Percentiles rank a stretch among this genome's conserved stretches.
Evolutionary conservation across 2,329 filamentous ascomycete species (phyloP).

Genomic region (Onygenales sp.): DNA sequence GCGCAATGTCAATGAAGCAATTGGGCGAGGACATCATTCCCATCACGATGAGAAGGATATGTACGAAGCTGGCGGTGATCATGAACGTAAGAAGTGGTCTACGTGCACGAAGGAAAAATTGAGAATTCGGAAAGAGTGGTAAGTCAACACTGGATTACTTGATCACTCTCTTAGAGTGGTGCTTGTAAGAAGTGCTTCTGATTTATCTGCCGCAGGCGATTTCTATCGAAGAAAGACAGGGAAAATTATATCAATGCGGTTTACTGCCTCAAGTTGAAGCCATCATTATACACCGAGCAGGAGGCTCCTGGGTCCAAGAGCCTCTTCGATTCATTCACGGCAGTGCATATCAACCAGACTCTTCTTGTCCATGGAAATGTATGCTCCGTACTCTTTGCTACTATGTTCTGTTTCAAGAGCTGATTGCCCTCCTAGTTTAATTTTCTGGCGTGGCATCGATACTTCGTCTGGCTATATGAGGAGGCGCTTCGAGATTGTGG

Average conservation of each 20-base stretch:
- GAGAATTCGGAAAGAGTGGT: constrained; percentile 11
- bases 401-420: background rate
- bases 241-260: constrained; percentile 12
- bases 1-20: constrained; percentile 3
- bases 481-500: constrained; percentile 30
- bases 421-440: background rate
- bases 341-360: constrained; percentile 12
- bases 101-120: constrained; percentile 7
- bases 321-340: constrained; percentile 11
- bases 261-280: constrained; percentile 10
- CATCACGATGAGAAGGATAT: background rate
- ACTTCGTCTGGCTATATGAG: constrained; percentile 29
- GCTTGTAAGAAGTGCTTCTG: background rate
- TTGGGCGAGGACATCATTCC: background rate
- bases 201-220: constrained; percentile 5
- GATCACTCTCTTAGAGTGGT: background rate
- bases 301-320: constrained; percentile 11
- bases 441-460: constrained; percentile 30
- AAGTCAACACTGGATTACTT: background rate
- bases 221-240: constrained; percentile 9
- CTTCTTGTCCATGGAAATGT: constrained; percentile 11
- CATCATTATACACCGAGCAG: constrained; percentile 4
- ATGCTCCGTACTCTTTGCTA: background rate
- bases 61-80: background rate
- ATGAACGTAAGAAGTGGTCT: background rate